Evolutionary conservation across 2,329 filamentous ascomycete genomes (phyloP).

Genomic region (Catunica adiposa): DNA sequence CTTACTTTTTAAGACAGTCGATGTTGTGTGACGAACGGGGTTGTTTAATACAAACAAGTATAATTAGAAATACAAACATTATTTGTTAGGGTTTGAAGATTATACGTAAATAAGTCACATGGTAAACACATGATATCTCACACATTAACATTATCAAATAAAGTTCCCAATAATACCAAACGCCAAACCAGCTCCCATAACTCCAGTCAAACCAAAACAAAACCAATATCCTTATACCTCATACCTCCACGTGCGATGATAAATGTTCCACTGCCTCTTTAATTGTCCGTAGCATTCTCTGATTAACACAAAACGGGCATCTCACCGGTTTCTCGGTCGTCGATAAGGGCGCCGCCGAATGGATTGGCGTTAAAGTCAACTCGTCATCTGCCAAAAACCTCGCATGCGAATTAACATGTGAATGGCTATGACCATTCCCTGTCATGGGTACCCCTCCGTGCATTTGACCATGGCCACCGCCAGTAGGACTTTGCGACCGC

Average conservation of each 20-base stretch:
- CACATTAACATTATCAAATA: too few relatives aligned
- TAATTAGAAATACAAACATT: too few relatives aligned
- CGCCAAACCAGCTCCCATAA: neutral
- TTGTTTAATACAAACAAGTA: too few relatives aligned
- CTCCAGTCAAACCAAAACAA: neutral
- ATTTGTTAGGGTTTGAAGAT: too few relatives aligned
- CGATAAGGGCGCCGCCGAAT: constrained; percentile 31
- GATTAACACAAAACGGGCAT: constrained; percentile 45
- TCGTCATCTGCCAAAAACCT: constrained; percentile 20
- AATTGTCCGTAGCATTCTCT: constrained; percentile 42
- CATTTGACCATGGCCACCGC: too few relatives aligned
- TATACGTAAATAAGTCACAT: too few relatives aligned
- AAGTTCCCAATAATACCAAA: neutral
- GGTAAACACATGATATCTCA: too few relatives aligned
- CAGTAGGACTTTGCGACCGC: too few relatives aligned
- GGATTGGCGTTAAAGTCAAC: constrained; percentile 38
- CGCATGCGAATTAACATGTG: too few relatives aligned
- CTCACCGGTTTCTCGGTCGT: constrained; percentile 33
- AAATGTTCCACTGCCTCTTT: constrained; percentile 47
- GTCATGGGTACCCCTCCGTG: constrained; percentile 16
- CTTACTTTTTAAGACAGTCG: too few relatives aligned
- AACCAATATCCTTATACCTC: constrained; percentile 12
- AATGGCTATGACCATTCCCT: neutral
- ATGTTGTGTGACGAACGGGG: too few relatives aligned
- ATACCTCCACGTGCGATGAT: constrained; percentile 44